These are phyloP conservation scores for Myxozyma lipomycoides DNA, from an alignment of 805 yeast genomes.

Conservation along the genomic window DNA sequence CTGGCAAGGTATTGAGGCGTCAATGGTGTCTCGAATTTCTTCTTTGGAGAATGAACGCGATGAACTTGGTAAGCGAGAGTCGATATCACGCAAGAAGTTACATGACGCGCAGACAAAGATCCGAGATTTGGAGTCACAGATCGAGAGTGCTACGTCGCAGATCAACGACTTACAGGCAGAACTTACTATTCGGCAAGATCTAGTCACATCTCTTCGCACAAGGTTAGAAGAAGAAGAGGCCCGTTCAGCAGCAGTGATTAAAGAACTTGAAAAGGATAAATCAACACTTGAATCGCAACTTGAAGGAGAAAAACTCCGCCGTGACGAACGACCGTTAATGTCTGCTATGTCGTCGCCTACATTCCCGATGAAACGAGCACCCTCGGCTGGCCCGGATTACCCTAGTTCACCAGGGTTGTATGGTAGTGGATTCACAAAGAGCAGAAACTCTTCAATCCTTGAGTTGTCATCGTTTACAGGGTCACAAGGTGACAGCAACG, in stretches of 20 bases:
- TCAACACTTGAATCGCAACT: slow-evolving; percentile 18
- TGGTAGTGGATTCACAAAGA: slow-evolving; percentile 2
- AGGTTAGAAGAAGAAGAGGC: slow-evolving; percentile 22
- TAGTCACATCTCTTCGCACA: slow-evolving; percentile 17
- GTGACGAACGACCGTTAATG: slow-evolving; percentile 23
- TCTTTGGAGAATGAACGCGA: slow-evolving; percentile 46
- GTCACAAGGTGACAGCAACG: background rate
- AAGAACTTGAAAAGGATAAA: slow-evolving; percentile 30
- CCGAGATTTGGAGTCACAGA: slow-evolving; percentile 10
- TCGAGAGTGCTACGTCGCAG: slow-evolving; percentile 10
- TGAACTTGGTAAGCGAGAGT: slow-evolving; percentile 37
- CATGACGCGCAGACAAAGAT: slow-evolving; percentile 7
- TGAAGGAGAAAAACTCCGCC: slow-evolving; percentile 27
- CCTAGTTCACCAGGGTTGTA: background rate
- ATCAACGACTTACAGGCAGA: slow-evolving; percentile 22
- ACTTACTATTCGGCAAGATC: slow-evolving; percentile 14
- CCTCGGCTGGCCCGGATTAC: background rate
- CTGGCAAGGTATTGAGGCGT: slow-evolving; percentile 77
- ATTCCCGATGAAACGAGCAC: slow-evolving; percentile 11
- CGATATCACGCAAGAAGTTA: slow-evolving; percentile 11
- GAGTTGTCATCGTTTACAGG: slow-evolving; percentile 2
- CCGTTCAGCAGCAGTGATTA: slow-evolving; percentile 15
- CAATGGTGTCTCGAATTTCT: slow-evolving; percentile 49
- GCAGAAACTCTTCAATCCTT: slow-evolving; percentile 18
- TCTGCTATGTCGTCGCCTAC: slow-evolving; percentile 17